Conservation (phyloP, 2,329 filamentous ascomycete genomes). For the Ceratocystis ficicola region DNA sequence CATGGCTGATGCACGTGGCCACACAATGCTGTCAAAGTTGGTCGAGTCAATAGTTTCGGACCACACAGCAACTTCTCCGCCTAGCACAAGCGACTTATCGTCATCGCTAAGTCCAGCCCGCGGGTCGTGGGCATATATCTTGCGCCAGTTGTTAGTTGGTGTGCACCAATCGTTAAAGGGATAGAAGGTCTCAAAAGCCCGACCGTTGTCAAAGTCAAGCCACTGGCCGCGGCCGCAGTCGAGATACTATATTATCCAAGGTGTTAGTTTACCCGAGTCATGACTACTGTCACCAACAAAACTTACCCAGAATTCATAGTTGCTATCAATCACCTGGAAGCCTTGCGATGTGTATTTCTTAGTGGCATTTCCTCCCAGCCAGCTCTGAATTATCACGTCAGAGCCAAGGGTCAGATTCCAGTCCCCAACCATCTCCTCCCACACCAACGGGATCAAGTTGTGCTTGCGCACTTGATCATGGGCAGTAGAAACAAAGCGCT, state of each 20-base stretch:
- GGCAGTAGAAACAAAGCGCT: conserved; percentile 61
- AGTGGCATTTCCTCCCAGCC: conserved; percentile 55
- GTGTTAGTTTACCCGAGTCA: conserved; percentile 23
- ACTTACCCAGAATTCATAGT: conserved; percentile 65
- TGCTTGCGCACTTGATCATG: conserved; percentile 51
- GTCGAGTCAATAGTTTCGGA: conserved; percentile 62
- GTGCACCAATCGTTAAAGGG: conserved; percentile 73
- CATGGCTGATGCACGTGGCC: conserved; percentile 63
- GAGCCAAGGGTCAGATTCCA: conserved; percentile 64
- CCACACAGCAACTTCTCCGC: conserved; percentile 75
- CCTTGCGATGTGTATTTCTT: conserved; percentile 48
- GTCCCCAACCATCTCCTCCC: conserved; percentile 73
- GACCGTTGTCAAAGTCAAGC: conserved; percentile 55
- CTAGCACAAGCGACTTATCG: conserved; percentile 56
- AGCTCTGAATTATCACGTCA: conserved; percentile 67
- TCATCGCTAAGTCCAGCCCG: conserved; percentile 48
- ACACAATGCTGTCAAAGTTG: conserved; percentile 65
- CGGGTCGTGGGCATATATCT: conserved; percentile 72
- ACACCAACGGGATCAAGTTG: conserved; percentile 63
- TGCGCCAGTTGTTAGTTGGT: conserved; percentile 68
- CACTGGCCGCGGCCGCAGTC: conserved; percentile 74
- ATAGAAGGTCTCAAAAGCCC: conserved; percentile 41
- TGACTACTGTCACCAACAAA: not conserved
- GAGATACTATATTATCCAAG: conserved; percentile 46
- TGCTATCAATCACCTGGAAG: conserved; percentile 60